Evolutionary conservation across 106 monocot species (phyloP), one percentile per base, ranked within the genome.

Genomic region (Narthecium ossifragum): DNA sequence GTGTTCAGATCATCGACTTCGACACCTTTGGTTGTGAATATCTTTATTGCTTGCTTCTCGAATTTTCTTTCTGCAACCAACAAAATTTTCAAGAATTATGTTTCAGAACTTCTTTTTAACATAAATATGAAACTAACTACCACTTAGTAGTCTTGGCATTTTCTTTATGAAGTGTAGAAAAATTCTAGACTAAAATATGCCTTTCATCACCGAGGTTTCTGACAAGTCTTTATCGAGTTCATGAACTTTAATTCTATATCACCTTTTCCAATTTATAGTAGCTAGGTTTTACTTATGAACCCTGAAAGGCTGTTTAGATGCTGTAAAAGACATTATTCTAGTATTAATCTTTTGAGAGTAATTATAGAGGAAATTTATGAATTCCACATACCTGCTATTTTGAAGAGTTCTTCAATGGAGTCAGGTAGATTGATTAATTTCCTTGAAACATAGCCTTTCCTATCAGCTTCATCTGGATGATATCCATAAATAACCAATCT

Each of bases 401-500:
- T 67, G 5, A 81, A 54, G 12, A 86, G 67, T 32, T 78, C 86
- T 56, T 75, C 81, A 50, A 86, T 64, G 14, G 86, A 77, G 45
- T 75, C 68, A 38, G 86, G 81, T 34, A 86, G 68, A 57, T 48
- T 30, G 15, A 81, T 48, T 23, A 86, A 68, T 71, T 78, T 86
- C 14, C 71, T 65, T 20, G 24, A 25, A 26, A 25, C 2, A 26
- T 40, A 47, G 31, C 50, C 45, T 57, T 51, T 21, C 45, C 62
- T 57, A 27, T 65, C 26, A 49, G 41, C 14, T 53, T 70, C 72
- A 55, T 67, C 31, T 4, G 79, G 80, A 62, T 66, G 73, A 67
- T 73, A 52, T 25, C 70, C 86, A 63, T 81, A 78, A 36, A 86
- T 78, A 20, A 68, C 34, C 56, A 86, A 77, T 59, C 81, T 86